Conservation (phyloP, 2,329 filamentous ascomycete species). For the Mycocentrospora acerina region DNA sequence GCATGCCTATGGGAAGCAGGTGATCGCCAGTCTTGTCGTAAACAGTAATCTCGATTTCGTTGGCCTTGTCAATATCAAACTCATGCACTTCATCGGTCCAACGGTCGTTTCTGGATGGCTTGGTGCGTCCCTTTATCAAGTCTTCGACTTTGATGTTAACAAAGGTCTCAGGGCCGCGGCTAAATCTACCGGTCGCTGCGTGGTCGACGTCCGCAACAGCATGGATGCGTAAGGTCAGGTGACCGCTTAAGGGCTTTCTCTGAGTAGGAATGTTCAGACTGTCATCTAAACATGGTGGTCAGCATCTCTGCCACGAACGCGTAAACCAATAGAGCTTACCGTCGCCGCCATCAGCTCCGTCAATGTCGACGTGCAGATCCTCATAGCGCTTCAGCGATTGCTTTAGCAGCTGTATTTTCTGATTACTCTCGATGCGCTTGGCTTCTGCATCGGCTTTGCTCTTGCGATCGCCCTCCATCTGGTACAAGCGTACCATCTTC, state of each 20-base stretch:
- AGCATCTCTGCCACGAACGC: too few relatives aligned
- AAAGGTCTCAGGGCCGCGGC: slow-evolving; percentile 89
- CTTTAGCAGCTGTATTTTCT: slow-evolving; percentile 94
- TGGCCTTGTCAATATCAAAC: slow-evolving; percentile 95
- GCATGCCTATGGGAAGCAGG: slow-evolving; percentile 86
- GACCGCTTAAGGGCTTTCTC: slow-evolving; percentile 91
- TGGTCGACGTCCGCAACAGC: slow-evolving; percentile 95
- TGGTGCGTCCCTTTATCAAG: slow-evolving; percentile 83
- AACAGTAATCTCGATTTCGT: slow-evolving; percentile 95
- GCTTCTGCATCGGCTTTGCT: slow-evolving; percentile 91
- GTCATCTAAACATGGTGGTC: slow-evolving; percentile 66
- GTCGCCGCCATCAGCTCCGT: slow-evolving; percentile 72
- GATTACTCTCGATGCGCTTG: slow-evolving; percentile 88
- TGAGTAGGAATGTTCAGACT: slow-evolving; percentile 94
- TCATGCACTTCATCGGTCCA: slow-evolving; percentile 92
- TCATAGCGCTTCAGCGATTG: slow-evolving; percentile 96
- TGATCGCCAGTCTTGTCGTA: slow-evolving; percentile 93
- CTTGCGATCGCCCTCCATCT: slow-evolving; percentile 96
- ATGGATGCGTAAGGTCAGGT: slow-evolving; percentile 81
- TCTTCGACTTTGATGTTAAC: slow-evolving; percentile 97
- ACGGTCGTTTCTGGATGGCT: slow-evolving; percentile 78
- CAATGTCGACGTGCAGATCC: slow-evolving; percentile 92
- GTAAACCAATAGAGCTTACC: slow-evolving; percentile 60
- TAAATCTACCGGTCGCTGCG: slow-evolving; percentile 77
- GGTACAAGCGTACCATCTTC: slow-evolving; percentile 97